These are phyloP conservation scores for Phytopythium boreale DNA, from an alignment of 352 stramenopile species.

Conservation along the genomic window DNA sequence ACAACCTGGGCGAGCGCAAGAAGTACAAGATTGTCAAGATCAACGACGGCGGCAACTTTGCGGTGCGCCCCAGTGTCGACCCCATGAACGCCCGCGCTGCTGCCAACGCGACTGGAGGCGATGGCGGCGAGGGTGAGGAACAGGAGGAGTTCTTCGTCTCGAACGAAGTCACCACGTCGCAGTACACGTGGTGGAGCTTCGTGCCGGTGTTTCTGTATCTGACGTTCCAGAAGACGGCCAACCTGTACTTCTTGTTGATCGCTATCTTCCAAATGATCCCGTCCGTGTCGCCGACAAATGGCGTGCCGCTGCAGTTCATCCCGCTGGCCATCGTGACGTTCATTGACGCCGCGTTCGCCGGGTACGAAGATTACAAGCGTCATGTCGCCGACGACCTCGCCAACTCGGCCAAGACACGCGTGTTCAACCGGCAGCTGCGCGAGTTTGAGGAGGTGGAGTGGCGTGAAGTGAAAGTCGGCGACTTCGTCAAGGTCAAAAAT, in stretches of 20 bases:
- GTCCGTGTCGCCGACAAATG: slow-evolving; percentile 72
- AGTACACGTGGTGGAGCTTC: slow-evolving; percentile 90
- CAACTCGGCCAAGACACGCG: slow-evolving; percentile 62
- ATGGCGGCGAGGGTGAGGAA: slow-evolving; percentile 12
- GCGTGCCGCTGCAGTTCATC: slow-evolving; percentile 80
- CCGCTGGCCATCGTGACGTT: slow-evolving; percentile 79
- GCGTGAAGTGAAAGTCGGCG: slow-evolving; percentile 76
- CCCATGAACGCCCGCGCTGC: neutral
- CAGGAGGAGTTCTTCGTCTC: slow-evolving; percentile 47
- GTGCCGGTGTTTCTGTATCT: slow-evolving; percentile 84
- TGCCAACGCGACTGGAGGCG: slow-evolving; percentile 8
- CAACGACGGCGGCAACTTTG: slow-evolving; percentile 44
- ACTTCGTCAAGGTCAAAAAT: slow-evolving; percentile 83
- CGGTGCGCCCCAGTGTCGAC: slow-evolving; percentile 14
- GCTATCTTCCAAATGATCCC: slow-evolving; percentile 89
- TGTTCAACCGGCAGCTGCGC: slow-evolving; percentile 75
- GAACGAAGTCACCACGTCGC: slow-evolving; percentile 82
- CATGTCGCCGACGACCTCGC: slow-evolving; percentile 71
- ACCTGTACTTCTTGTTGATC: slow-evolving; percentile 87
- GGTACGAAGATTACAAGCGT: slow-evolving; percentile 83
- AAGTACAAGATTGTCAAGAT: slow-evolving; percentile 77
- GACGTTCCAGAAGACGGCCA: slow-evolving; percentile 87
- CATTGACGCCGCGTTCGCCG: slow-evolving; percentile 82
- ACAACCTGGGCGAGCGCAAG: slow-evolving; percentile 20
- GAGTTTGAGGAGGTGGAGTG: slow-evolving; percentile 86